Base-by-base conservation (phyloP, 2,329 filamentous ascomycete species). In the Acarospora socialis region DNA sequence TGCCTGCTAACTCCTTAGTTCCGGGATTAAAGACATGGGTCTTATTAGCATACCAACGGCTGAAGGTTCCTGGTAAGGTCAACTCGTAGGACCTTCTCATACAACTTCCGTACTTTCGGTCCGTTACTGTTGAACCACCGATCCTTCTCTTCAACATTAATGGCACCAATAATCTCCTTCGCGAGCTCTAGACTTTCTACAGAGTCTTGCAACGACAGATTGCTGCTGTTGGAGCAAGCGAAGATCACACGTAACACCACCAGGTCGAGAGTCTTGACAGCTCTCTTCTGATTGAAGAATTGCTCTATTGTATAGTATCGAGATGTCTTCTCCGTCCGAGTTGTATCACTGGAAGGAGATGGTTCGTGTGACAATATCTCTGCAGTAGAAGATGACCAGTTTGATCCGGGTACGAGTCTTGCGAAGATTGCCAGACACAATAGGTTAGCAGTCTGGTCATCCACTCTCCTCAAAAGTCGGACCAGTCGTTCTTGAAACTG, bases 371-470 rank as follows among this genome's bases (percentile, higher is more conserved):
- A n/a, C n/a, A n/a, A n/a, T n/a, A n/a, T n/a, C n/a, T n/a, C n/a
- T n/a, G n/a, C n/a, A n/a, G n/a, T n/a, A n/a, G n/a, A n/a, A n/a
- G n/a, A n/a, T n/a, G n/a, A n/a, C n/a, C n/a, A n/a, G n/a, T n/a
- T n/a, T n/a, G n/a, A n/a, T n/a, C n/a, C 37, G 4, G 45, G 46
- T 28, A 48, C 40, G 13, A 60, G 48, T 3, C 46, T 50, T 4
- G 55, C 51, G 36, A 59, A 55, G 0, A 50, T 54, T 8, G 55
- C 54, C n/a, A 60, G 46, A 23, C 54, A 58, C n/a, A 59, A 39
- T 4, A 60, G 43, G 21, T 52, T 59, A 5, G 49, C 53, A 46
- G 56, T 48, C 13, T 56, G 52, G 28, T 58, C 50, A 25, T 56
- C 50, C 15, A 57, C 38, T 46, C 53, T 29, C 51, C 56, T 14